Base-by-base conservation (phyloP, 495 filamentous ascomycete species). In the Hyaloscypha bicolor region DNA sequence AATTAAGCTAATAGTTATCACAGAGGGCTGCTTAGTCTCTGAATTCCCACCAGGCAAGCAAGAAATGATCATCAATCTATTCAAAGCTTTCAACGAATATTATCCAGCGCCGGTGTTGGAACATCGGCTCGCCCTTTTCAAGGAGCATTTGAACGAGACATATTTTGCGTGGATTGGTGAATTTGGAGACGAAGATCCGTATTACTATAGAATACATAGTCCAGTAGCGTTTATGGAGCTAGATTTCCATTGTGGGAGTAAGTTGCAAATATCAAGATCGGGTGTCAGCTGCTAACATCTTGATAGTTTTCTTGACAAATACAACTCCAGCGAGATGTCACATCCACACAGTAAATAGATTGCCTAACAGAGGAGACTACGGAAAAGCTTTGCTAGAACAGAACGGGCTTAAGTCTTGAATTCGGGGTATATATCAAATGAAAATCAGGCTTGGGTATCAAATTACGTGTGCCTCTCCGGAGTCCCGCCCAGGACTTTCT, bases 131-230 rank as follows among this genome's bases (percentile, higher is more conserved):
- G 76, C 76, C 21, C 80, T 87, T 30, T 78, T 87, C 29, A 77
- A 80, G 59, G 70, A 64, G 14, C 80, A 82, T 74, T 84, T 89
- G 53, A 72, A 74, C 48, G 88, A 92, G 81, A 93, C 90, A 65
- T 88, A 89, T 69, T 93, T 92, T 70, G 81, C 81, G 68, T 93
- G 90, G 90, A 91, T 93, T 67, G 91, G 91, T 9, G 87, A 84
- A 0, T 86, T 75, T 65, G 86, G 82, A 6, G 83, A 91, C 56
- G 79, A 84, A 2, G 88, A 91, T 72, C 80, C 90, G 8, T 93
- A 91, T 71, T 93, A 94, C 72, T 94, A 87, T 70, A 82, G 90
- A 4, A 82, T 94, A 21, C 90, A 92, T 76, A 91, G 85, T 69
- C 90, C 90, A 0, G 88, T 93, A 1, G 78, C 91, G 16, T 76